Base-by-base conservation (phyloP, 2,329 filamentous ascomycete species). In the Lasiodiplodia hormozganensis region DNA sequence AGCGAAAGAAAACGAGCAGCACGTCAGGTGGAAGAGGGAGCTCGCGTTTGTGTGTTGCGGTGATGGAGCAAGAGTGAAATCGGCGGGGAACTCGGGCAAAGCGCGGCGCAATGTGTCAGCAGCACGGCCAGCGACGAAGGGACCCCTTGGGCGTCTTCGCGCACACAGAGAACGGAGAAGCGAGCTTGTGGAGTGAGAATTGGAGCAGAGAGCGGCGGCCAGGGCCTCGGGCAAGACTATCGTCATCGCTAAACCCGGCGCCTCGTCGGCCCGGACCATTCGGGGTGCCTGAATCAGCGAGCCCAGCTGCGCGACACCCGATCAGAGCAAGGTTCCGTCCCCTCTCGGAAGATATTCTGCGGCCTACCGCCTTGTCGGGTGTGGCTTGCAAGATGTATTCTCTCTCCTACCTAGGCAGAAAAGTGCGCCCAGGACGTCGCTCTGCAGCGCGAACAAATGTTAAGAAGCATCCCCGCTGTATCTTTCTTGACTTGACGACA, bases 51-150 rank as follows among this genome's bases (percentile, higher is more conserved):
- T 18, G 40, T 31, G 28, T 10, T n/a, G 43, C 16, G 40, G 60
- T 64, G 47, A 51, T 16, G 57, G 57, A 62, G 23, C 21, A 62
- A 31, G 40, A 28, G 21, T 36, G 36, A 60, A 51, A 51, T 62
- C 31, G 58, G 58, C 58, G 58, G 58, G 25, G 47, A 25, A 52
- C 25, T 52, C 60, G 60, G 60, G 43, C 43, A 52, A 64, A 64
- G 47, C 47, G 60, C 60, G 60, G 62, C 62, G 47, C 21, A 43
- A 66, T 54, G 62, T 53, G 49, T 65, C 62, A 65, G 62, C 62
- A 28, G 62, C 43, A 52, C 43, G 40, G 47, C 40, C 43, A 38
- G 31, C 28, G 34, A 65, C 21, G 34, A 65, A 25, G 25, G 23
- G 6, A 34, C 40, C 40, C 40, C 40, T 43, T 43, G 14, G 18